Percentiles rank a stretch among this genome's conserved stretches.
Evolutionary conservation across 2,329 filamentous ascomycete species (phyloP).

Genomic region (Alternaria sp.): DNA sequence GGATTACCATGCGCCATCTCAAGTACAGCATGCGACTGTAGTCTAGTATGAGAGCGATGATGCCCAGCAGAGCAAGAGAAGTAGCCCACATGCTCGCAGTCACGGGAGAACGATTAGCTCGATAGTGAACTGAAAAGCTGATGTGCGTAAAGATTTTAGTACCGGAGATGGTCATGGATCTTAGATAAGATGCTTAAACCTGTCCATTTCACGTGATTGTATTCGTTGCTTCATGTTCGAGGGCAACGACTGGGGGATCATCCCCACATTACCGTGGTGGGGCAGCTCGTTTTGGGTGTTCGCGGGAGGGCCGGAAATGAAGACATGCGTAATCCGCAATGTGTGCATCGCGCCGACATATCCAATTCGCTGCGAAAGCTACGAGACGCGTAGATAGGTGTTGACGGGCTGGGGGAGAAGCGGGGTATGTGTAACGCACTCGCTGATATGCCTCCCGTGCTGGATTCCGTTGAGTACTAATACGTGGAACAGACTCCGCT

Average conservation of each 20-base stretch:
- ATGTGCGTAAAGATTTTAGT: rapidly evolving
- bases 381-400: background rate
- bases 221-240: background rate
- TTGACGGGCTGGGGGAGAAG: background rate
- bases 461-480: background rate
- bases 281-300: background rate
- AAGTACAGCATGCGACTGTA: conserved; percentile 59
- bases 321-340: background rate
- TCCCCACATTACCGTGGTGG: background rate
- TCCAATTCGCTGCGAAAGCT: background rate
- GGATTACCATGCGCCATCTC: conserved; percentile 57
- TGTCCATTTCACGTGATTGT: no score
- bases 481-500: background rate
- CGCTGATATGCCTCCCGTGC: background rate
- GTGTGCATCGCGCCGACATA: background rate
- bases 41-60: conserved; percentile 43
- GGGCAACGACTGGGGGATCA: background rate
- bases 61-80: background rate
- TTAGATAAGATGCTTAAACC: background rate
- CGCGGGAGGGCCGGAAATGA: background rate
- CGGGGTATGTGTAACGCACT: background rate
- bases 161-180: rapidly evolving
- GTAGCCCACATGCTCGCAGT: background rate
- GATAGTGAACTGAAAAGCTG: background rate
- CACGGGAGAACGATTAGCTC: rapidly evolving